These are phyloP conservation scores for Clonostachys solani DNA, from an alignment of 2,329 filamentous ascomycete species.

Conservation along the genomic window DNA sequence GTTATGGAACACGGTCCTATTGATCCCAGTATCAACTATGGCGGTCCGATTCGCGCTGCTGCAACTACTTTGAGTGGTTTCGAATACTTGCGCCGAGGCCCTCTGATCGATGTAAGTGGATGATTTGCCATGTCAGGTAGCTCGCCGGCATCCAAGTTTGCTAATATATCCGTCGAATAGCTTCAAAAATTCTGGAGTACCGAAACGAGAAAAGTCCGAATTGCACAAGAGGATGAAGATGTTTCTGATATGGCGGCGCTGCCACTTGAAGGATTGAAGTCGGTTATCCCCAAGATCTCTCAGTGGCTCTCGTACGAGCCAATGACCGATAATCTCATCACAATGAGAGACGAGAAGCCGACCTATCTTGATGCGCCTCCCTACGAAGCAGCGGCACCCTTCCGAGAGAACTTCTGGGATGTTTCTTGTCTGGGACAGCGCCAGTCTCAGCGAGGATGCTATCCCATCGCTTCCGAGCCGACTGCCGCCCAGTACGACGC, in stretches of 20 bases:
- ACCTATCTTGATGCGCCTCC: slow-evolving; percentile 9
- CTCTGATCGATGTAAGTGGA: slow-evolving; percentile 14
- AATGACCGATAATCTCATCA: slow-evolving; percentile 8
- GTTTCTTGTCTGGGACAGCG: slow-evolving; percentile 15
- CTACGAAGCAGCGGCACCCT: slow-evolving; percentile 14
- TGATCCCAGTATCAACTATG: slow-evolving; percentile 3
- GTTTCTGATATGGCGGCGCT: slow-evolving; percentile 5
- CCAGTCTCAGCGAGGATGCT: slow-evolving; percentile 19
- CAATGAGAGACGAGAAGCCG: slow-evolving; percentile 8
- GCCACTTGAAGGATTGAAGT: slow-evolving; percentile 12
- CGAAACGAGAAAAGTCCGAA: slow-evolving; percentile 8
- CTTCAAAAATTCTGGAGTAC: slow-evolving; percentile 20
- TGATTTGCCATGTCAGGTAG: background rate
- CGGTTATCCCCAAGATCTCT: slow-evolving; percentile 14
- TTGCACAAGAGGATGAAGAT: background rate
- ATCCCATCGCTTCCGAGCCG: slow-evolving; percentile 18
- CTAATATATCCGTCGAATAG: slow-evolving; percentile 1
- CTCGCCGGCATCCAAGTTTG: too few species aligned
- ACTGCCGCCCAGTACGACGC: slow-evolving; percentile 18
- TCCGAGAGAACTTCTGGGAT: slow-evolving; percentile 21
- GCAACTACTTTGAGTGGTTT: slow-evolving; percentile 21
- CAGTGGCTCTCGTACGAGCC: slow-evolving; percentile 9
- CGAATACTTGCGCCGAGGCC: slow-evolving; percentile 23
- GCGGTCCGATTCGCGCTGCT: background rate
- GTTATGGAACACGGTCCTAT: slow-evolving; percentile 20